Base-by-base conservation (phyloP, 805 yeast species). In the Wickerhamiella domercqiae region DNA sequence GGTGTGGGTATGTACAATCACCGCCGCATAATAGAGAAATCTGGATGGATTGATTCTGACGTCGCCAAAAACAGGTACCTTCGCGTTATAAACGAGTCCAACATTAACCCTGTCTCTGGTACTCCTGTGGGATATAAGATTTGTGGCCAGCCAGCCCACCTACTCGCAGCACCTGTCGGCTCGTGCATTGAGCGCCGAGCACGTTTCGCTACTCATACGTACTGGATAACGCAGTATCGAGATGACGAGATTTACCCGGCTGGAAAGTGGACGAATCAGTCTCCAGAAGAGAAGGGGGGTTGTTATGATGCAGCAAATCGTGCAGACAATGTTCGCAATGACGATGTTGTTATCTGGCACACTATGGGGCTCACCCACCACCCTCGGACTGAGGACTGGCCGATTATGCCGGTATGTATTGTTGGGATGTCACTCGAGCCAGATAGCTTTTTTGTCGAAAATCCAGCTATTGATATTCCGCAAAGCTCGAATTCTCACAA, bases 211-310 rank as follows among this genome's bases (percentile, higher is more conserved):
- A 76, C 83, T 18, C 67, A 79, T 54, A 86, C 76, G 55, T 58
- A 78, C 45, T 79, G 87, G 86, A 83, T 78, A 47, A 75, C 86
- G 47, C 77, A 78, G 55, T 75, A 78, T 61, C 60, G 61, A 36
- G 90, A 79, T 52, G 67, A 75, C 51, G 71, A 77, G 59, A 57
- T 77, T 47, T 78, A 64, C 46, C 82, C 84, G 37, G 84, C 83
- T 40, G 93, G 93, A 55, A 84, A 77, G 55, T 78, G 78, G 64
- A 79, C 93, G 42, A 79, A 79, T 59, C 93, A 79, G 61, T 75
- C 86, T 3, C 68, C 67, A 40, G 82, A 83, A 53, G 55, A 79
- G 39, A 73, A 71, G 28, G 66, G 59, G 24, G 53, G 53, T 21
- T 40, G 40, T 7, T 26, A 35, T 29, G 50, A 47, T 29, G 47